Base-by-base conservation (phyloP, 2,329 filamentous ascomycete genomes). In the Remersonia thermophila region DNA sequence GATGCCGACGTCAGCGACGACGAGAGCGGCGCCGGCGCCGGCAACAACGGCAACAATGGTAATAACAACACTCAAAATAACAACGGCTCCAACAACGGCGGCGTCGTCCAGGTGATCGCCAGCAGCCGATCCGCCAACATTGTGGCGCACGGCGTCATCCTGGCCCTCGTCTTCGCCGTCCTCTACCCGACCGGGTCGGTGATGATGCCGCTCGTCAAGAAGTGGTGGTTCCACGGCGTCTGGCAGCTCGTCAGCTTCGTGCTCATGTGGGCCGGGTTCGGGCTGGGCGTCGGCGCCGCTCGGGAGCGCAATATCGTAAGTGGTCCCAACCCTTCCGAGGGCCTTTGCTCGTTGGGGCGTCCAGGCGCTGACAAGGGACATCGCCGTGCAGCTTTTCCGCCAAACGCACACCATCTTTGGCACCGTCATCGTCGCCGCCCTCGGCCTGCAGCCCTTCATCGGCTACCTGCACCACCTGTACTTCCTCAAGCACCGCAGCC, bases 141-240 rank as follows among this genome's bases (percentile, higher is more conserved):
- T 5, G 54, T 46, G 1, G 60, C 66, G 0, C 74, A 79, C 42
- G 76, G 73, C 33, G 61, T 75, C 45, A 57, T 80, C 48, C 75
- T 80, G 73, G 65, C 66, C 17, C 50, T 78, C 31, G 67, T 70
- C 13, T 74, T 78, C 44, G 63, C 71, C 3, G 48, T 71, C 10
- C 55, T 76, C 15, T 79, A 76, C 44, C 77, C 77, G 1, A 45
- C 77, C 3, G 77, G 74, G 4, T 64, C 75, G 7, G 57, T 73
- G 3, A 51, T 77, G 28, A 77, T 80, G 67, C 71, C 74, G 3
- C 42, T 78, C 3, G 42, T 76, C 6, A 66, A 69, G 30, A 69
- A 62, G 32, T 77, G 68, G 68, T 51, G 66, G 35, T 45, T 73
- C n/a, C 77, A 81, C 48, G 71, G 63, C 6, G 55, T 55, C 8